These are phyloP conservation scores for Pharus latifolius DNA, from an alignment of 176 grass and related monocot species.

Conservation along the genomic window DNA sequence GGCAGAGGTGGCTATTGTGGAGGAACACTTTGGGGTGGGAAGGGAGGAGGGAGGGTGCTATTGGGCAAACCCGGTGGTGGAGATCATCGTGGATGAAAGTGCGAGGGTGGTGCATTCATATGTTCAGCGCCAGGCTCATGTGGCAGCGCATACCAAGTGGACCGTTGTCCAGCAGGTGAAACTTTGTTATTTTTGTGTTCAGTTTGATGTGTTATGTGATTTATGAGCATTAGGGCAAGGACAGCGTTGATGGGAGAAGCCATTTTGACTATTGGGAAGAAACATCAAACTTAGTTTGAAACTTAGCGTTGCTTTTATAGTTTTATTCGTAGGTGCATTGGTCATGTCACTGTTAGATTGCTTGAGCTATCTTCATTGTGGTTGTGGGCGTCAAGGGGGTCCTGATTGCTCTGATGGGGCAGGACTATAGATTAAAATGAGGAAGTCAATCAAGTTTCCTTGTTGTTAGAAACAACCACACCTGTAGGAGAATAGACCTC, in stretches of 20 bases:
- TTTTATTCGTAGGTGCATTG: not conserved
- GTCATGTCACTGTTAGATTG: not conserved
- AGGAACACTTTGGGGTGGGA: conserved; percentile 43
- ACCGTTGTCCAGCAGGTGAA: conserved; percentile 63
- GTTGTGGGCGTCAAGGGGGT: not conserved
- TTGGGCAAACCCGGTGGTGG: conserved; percentile 87
- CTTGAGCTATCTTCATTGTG: not conserved
- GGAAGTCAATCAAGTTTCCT: not conserved
- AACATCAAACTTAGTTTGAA: not conserved
- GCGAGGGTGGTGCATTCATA: conserved; percentile 82
- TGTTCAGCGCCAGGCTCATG: conserved; percentile 58
- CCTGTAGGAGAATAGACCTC: too few species aligned
- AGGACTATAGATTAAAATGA: not conserved
- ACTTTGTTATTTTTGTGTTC: not conserved
- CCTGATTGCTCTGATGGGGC: not conserved
- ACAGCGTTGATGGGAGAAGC: not conserved
- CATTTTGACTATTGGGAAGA: not conserved
- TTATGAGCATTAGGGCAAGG: not conserved
- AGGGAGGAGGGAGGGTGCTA: conserved; percentile 35
- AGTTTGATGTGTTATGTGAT: not conserved
- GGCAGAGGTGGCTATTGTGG: conserved; percentile 44
- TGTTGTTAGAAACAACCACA: too few species aligned
- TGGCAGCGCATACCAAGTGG: conserved; percentile 88
- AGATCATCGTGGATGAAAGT: conserved; percentile 50
- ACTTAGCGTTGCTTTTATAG: not conserved